These are phyloP conservation scores for Anastatica hierochuntica DNA, from an alignment of 345 rosid species.

Conservation along the genomic window DNA sequence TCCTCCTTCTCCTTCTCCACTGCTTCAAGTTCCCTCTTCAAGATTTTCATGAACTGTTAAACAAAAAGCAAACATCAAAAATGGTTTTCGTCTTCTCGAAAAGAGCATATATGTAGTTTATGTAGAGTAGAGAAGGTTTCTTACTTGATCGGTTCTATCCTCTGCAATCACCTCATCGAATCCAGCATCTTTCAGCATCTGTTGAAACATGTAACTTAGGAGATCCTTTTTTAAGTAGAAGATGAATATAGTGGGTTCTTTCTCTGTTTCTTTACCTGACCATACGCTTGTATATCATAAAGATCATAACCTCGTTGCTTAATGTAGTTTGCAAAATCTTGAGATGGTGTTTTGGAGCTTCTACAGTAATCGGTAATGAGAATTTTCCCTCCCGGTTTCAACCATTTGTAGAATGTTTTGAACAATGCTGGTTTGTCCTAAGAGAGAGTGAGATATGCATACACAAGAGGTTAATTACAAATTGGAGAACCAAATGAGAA, in stretches of 20 bases:
- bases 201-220: background rate
- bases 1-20: constrained; percentile 68
- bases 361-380: constrained; percentile 91
- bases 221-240: background rate
- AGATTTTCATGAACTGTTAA: constrained; percentile 59
- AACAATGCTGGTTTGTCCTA: constrained; percentile 93
- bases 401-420: constrained; percentile 80
- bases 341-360: constrained; percentile 53
- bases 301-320: constrained; percentile 93
- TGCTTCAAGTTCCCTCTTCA: constrained; percentile 51
- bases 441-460: constrained; percentile 26
- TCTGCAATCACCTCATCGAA: constrained; percentile 63
- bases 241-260: background rate
- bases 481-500: background rate
- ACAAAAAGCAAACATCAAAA: background rate
- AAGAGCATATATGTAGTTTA: background rate
- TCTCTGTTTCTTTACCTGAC: constrained; percentile 54
- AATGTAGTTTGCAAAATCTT: constrained; percentile 61
- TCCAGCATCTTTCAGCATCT: constrained; percentile 92
- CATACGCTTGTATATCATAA: constrained; percentile 67
- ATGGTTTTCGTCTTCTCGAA: background rate
- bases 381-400: constrained; percentile 90
- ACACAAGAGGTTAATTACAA: background rate
- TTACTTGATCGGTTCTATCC: constrained; percentile 80
- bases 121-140: background rate